phyloP scores from a whole-genome alignment of 257 asterid species.

The Plectranthus barbatus region DNA sequence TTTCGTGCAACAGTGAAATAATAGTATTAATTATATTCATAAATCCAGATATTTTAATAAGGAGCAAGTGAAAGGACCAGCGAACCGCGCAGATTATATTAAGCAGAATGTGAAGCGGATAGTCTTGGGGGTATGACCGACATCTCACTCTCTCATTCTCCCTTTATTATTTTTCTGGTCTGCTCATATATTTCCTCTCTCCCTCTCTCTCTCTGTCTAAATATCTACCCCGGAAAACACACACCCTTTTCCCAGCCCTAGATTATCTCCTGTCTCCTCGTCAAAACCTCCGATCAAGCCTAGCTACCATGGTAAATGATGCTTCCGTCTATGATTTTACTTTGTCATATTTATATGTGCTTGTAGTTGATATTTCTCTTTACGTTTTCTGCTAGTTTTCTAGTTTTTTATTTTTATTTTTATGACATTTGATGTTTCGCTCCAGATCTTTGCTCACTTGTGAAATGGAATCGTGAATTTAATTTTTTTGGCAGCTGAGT shows the following conservation, averaged over 20 bases:
- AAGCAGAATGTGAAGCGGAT: background rate
- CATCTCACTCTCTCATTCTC: background rate
- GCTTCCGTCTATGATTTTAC: background rate
- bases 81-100: background rate
- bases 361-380: background rate
- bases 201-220: background rate
- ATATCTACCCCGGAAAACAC: background rate
- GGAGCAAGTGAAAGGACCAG: background rate
- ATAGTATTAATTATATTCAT: too few species aligned
- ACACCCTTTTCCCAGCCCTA: slow-evolving; percentile 14
- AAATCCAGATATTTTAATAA: too few species aligned
- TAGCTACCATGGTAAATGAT: slow-evolving; percentile 28
- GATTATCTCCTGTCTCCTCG: slow-evolving; percentile 10
- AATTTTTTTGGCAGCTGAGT: background rate
- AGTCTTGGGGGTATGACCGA: slow-evolving; percentile 8
- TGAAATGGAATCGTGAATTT: background rate
- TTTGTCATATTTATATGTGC: background rate
- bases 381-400: background rate
- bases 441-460: slow-evolving; percentile 9
- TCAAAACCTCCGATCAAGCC: slow-evolving; percentile 23
- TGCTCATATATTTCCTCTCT: background rate
- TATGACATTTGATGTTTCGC: background rate
- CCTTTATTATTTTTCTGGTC: background rate
- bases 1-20: too few species aligned
- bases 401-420: too few species aligned